phyloP scores from a whole-genome alignment of 1,139 yeast genomes.

The Trichomonascaceae sp. region DNA sequence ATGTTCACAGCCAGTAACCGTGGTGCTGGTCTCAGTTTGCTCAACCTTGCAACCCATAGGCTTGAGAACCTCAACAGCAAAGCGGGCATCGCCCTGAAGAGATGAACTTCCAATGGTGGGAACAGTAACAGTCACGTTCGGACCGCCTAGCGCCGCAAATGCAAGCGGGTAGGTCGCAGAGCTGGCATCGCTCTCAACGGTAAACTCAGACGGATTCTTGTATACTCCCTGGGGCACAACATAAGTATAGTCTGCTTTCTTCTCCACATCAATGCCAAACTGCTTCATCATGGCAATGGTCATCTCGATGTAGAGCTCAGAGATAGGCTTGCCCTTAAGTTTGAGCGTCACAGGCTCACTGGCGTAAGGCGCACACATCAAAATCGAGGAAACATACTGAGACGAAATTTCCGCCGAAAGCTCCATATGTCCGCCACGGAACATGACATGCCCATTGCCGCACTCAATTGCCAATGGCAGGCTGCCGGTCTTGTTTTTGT shows the following conservation, averaged over 20 bases:
- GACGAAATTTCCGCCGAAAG: slow-evolving; percentile 94
- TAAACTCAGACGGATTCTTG: slow-evolving; percentile 68
- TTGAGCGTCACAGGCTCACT: slow-evolving; percentile 73
- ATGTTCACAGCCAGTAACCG: slow-evolving; percentile 52
- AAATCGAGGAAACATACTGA: slow-evolving; percentile 89
- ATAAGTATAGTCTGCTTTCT: slow-evolving; percentile 69
- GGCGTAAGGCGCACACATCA: slow-evolving; percentile 98
- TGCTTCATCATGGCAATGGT: slow-evolving; percentile 89
- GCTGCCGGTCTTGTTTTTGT: slow-evolving; percentile 66
- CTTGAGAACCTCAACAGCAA: slow-evolving; percentile 80
- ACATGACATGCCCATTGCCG: slow-evolving; percentile 35
- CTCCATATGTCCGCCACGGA: slow-evolving; percentile 85
- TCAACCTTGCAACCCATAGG: slow-evolving; percentile 93
- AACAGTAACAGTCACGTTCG: slow-evolving; percentile 59
- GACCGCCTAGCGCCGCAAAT: slow-evolving; percentile 92
- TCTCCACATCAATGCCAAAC: slow-evolving; percentile 72
- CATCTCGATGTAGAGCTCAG: slow-evolving; percentile 93
- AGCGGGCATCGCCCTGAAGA: slow-evolving; percentile 93
- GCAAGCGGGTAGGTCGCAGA: slow-evolving; percentile 97
- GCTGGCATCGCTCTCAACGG: slow-evolving; percentile 95
- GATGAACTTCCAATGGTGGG: slow-evolving; percentile 92
- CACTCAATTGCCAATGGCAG: slow-evolving; percentile 67
- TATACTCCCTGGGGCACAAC: slow-evolving; percentile 80
- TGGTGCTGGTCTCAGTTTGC: slow-evolving; percentile 75
- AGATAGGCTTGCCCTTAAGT: slow-evolving; percentile 88